phyloP scores from a whole-genome alignment of 2,329 filamentous ascomycete species.

The Hypoxylon sp. region DNA sequence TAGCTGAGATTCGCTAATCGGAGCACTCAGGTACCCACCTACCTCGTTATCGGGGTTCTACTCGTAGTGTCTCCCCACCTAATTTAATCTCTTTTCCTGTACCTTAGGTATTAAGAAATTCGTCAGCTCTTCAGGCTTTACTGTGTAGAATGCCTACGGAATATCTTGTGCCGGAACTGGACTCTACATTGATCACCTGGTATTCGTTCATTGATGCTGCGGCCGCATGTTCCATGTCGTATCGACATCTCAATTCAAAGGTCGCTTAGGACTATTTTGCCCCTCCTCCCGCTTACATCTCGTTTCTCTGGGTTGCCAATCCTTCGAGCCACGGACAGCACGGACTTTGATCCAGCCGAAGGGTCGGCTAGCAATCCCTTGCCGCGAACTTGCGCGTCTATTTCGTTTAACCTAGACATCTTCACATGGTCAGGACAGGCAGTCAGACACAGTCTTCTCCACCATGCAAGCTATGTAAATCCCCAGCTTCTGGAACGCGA shows the following conservation, averaged over 20 bases:
- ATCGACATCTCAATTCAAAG: no score
- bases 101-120: no score
- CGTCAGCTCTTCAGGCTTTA: no score
- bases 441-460: background rate
- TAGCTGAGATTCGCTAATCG: background rate
- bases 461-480: slow-evolving; percentile 31
- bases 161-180: no score
- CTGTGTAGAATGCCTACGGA: no score
- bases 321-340: background rate
- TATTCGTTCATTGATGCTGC: no score
- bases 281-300: background rate
- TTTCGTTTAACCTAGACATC: slow-evolving; percentile 1
- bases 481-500: slow-evolving; percentile 20
- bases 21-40: background rate
- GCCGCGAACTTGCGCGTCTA: background rate
- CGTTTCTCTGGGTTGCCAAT: background rate
- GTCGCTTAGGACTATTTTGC: no score
- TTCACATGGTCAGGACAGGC: background rate
- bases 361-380: background rate
- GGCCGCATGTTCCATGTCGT: no score
- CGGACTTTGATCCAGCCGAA: background rate
- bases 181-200: no score
- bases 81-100: background rate
- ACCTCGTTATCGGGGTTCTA: background rate
- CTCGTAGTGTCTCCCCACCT: background rate